Conservation (phyloP, 2,329 filamentous ascomycete genomes). For the Pezicula neosporulosa region DNA sequence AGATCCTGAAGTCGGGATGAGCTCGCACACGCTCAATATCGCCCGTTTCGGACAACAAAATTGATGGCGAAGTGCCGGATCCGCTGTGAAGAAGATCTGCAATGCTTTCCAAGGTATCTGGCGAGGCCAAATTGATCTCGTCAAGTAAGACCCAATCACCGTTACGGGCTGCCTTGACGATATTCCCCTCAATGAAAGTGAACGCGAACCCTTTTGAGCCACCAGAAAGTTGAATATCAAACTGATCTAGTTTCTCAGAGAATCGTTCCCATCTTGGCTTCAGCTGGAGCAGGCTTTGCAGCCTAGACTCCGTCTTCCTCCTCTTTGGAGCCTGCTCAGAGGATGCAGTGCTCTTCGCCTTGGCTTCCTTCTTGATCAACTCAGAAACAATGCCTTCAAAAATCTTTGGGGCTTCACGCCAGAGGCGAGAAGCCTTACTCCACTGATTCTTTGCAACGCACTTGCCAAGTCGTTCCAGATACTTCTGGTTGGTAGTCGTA, state of each 20-base stretch:
- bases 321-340: constrained; percentile 67
- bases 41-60: constrained; percentile 88
- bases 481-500: constrained; percentile 80
- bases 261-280: constrained; percentile 78
- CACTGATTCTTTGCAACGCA: constrained; percentile 80
- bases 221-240: constrained; percentile 75
- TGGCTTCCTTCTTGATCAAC: constrained; percentile 42
- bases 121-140: constrained; percentile 93
- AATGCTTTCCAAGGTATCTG: constrained; percentile 92
- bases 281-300: constrained; percentile 57
- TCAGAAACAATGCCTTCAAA: constrained; percentile 67
- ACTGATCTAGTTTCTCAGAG: constrained; percentile 67
- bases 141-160: constrained; percentile 97
- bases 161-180: constrained; percentile 92
- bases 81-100: constrained; percentile 80
- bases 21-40: constrained; percentile 87
- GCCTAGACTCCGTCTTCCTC: constrained; percentile 61
- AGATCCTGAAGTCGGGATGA: constrained; percentile 91
- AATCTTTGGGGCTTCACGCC: constrained; percentile 86
- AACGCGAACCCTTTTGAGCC: constrained; percentile 81
- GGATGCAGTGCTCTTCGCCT: constrained; percentile 26
- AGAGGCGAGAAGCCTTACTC: constrained; percentile 80
- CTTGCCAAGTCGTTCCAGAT: constrained; percentile 77
- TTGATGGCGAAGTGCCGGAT: constrained; percentile 68
- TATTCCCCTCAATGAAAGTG: constrained; percentile 91